Evolutionary conservation across 2,329 filamentous ascomycete genomes (phyloP).

Genomic region (Xylariales sp.): DNA sequence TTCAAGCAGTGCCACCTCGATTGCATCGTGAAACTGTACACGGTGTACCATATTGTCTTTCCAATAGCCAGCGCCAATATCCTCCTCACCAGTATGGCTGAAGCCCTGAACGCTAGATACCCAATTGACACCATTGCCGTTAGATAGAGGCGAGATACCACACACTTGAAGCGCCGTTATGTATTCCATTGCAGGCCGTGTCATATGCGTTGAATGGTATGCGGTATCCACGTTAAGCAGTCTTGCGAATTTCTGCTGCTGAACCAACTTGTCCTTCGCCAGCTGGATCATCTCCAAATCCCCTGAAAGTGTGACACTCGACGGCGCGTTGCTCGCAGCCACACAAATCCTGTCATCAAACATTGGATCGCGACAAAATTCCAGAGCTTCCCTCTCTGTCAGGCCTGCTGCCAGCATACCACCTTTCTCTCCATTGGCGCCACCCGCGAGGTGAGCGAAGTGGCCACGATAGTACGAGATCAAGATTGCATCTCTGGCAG

Average conservation of each 20-base stretch:
- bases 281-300: slow-evolving; percentile 18
- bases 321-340: slow-evolving; percentile 25
- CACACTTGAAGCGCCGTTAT: slow-evolving; percentile 23
- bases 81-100: slow-evolving; percentile 11
- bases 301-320: slow-evolving; percentile 24
- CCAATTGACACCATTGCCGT: slow-evolving; percentile 28
- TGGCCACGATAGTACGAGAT: slow-evolving; percentile 26
- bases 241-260: slow-evolving; percentile 26
- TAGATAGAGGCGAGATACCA: slow-evolving; percentile 19
- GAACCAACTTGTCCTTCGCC: slow-evolving; percentile 15
- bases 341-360: slow-evolving; percentile 20
- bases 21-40: slow-evolving; percentile 36
- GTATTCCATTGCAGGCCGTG: slow-evolving; percentile 28
- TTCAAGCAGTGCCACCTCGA: slow-evolving; percentile 16
- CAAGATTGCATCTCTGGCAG: slow-evolving; percentile 23
- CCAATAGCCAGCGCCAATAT: slow-evolving; percentile 31
- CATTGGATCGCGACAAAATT: slow-evolving; percentile 16
- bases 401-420: slow-evolving; percentile 25
- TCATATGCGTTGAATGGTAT: slow-evolving; percentile 48
- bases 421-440: slow-evolving; percentile 19
- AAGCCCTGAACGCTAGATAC: slow-evolving; percentile 35
- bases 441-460: slow-evolving; percentile 18
- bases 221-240: slow-evolving; percentile 38
- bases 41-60: slow-evolving; percentile 34
- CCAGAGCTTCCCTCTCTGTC: slow-evolving; percentile 20